These are phyloP conservation scores for Collariella sp. DNA, from an alignment of 495 filamentous ascomycete species.

Conservation along the genomic window DNA sequence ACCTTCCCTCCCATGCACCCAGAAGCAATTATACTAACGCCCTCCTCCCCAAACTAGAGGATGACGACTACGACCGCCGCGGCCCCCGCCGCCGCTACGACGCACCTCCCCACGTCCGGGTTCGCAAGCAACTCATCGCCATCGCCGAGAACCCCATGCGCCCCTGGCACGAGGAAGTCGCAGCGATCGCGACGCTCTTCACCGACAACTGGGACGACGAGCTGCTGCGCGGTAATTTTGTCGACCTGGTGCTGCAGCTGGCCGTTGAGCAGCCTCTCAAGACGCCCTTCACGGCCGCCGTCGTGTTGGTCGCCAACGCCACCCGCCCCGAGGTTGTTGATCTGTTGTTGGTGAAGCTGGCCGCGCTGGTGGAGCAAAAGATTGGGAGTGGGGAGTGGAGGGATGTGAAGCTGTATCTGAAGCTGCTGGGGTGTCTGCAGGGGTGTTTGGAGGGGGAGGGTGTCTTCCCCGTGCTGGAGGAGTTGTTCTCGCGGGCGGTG, in stretches of 20 bases:
- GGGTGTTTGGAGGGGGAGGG: slow-evolving; percentile 71
- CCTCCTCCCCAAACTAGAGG: slow-evolving; percentile 6
- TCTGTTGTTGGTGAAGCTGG: slow-evolving; percentile 56
- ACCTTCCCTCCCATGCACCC: background rate
- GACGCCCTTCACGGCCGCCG: slow-evolving; percentile 81
- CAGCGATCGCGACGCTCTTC: slow-evolving; percentile 64
- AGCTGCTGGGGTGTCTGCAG: slow-evolving; percentile 79
- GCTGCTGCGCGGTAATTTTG: slow-evolving; percentile 57
- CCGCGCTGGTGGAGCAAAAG: slow-evolving; percentile 48
- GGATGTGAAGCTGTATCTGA: slow-evolving; percentile 79
- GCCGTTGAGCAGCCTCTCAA: slow-evolving; percentile 90
- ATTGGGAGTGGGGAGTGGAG: slow-evolving; percentile 72
- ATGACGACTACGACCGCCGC: slow-evolving; percentile 64
- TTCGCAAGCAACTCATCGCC: slow-evolving; percentile 70
- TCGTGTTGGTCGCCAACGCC: slow-evolving; percentile 66
- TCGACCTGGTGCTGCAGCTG: slow-evolving; percentile 64
- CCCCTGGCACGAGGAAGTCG: slow-evolving; percentile 71
- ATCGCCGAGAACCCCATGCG: slow-evolving; percentile 82
- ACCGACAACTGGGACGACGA: slow-evolving; percentile 71
- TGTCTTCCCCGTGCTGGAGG: slow-evolving; percentile 74
- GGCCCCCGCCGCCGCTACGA: slow-evolving; percentile 68
- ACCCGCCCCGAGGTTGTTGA: slow-evolving; percentile 61
- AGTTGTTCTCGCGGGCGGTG: slow-evolving; percentile 74
- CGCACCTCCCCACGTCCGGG: slow-evolving; percentile 62
- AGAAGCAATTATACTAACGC: background rate